Evolutionary conservation across 2,329 filamentous ascomycete species (phyloP).

Genomic region (Orbilia blumenaviensis): DNA sequence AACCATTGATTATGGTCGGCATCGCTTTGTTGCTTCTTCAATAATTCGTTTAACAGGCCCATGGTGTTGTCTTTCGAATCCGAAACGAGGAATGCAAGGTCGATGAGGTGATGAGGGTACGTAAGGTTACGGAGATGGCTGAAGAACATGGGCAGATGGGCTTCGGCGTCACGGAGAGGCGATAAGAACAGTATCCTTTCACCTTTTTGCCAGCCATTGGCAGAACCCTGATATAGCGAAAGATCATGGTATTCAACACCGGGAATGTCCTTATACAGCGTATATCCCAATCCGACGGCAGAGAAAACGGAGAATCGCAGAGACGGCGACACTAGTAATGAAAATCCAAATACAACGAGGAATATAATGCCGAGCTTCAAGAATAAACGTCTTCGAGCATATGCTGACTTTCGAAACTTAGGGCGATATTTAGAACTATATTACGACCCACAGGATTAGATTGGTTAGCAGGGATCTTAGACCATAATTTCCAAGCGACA

Average conservation of each 20-base stretch:
- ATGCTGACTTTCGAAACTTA: constrained; percentile 35
- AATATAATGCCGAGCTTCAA: constrained; percentile 25
- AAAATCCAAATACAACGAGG: constrained; percentile 19
- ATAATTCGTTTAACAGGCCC: constrained; percentile 74
- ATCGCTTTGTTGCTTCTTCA: constrained; percentile 82
- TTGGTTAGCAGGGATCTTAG: constrained; percentile 26
- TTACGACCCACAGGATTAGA: background rate
- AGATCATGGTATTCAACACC: constrained; percentile 97
- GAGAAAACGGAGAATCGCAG: constrained; percentile 37
- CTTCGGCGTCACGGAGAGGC: constrained; percentile 88
- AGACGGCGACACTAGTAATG: constrained; percentile 40
- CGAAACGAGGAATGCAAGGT: constrained; percentile 94
- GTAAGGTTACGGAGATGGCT: constrained; percentile 96
- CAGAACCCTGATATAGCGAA: constrained; percentile 87
- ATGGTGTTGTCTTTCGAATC: constrained; percentile 95
- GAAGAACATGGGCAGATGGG: constrained; percentile 97
- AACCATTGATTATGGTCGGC: constrained; percentile 82
- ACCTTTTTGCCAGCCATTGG: constrained; percentile 92
- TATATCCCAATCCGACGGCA: constrained; percentile 43
- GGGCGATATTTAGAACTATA: constrained; percentile 47
- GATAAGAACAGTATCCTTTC: constrained; percentile 95
- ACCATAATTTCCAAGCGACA: background rate
- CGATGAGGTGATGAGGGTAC: constrained; percentile 95
- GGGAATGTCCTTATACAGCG: constrained; percentile 67
- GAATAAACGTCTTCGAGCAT: constrained; percentile 40